These are phyloP conservation scores for Hyaloscypha variabilis DNA, from an alignment of 495 filamentous ascomycete genomes.

Conservation along the genomic window DNA sequence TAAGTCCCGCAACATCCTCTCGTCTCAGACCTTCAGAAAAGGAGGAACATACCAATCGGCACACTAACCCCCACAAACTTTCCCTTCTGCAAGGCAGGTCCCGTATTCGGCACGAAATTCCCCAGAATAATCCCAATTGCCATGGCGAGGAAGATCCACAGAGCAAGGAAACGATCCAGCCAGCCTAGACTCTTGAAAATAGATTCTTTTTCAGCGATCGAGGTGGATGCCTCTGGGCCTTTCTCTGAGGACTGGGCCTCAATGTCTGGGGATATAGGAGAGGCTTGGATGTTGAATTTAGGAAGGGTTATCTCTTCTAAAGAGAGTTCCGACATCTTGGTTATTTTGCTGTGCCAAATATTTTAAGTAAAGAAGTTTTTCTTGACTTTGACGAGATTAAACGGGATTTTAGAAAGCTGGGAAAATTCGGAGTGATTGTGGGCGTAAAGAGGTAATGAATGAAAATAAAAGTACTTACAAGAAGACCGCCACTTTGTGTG, in stretches of 20 bases:
- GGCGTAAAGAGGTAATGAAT: background rate
- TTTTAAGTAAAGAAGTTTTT: background rate
- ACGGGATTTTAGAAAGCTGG: no score
- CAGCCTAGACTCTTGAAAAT: conserved; percentile 59
- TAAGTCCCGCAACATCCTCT: no score
- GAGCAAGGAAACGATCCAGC: conserved; percentile 75
- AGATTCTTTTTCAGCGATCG: conserved; percentile 34
- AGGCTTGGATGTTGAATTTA: background rate
- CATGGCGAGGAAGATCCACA: conserved; percentile 91
- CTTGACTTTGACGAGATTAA: no score
- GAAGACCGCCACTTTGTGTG: background rate
- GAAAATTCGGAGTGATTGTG: background rate
- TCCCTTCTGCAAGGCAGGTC: conserved; percentile 66
- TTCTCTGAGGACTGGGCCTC: conserved; percentile 8
- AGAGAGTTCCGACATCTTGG: conserved; percentile 7
- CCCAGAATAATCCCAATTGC: conserved; percentile 76
- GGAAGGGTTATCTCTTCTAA: conserved; percentile 6
- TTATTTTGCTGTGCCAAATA: background rate
- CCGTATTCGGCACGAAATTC: conserved; percentile 70
- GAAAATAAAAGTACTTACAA: background rate
- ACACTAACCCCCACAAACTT: conserved; percentile 74
- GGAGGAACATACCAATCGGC: conserved; percentile 65
- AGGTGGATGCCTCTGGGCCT: background rate
- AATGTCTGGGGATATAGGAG: conserved; percentile 10
- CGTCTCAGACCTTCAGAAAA: background rate